phyloP scores from a whole-genome alignment of 441 rosid species.

The Dalechampia spathulata region DNA sequence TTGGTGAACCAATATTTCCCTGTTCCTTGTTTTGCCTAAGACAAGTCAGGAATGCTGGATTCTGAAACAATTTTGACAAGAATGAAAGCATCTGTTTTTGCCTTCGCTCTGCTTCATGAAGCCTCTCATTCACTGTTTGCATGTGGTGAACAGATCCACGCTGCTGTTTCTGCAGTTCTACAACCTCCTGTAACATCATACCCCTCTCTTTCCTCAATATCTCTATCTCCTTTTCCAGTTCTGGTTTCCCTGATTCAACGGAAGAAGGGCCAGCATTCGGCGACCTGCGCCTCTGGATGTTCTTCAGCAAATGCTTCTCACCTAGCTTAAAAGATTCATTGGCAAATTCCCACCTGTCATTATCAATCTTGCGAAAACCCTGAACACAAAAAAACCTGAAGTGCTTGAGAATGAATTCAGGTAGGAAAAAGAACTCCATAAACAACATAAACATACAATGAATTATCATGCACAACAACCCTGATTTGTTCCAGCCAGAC shows the following conservation, averaged over 20 bases:
- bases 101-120: slow-evolving; percentile 62
- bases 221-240: slow-evolving; percentile 50
- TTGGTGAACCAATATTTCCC: slow-evolving; percentile 34
- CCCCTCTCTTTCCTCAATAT: slow-evolving; percentile 58
- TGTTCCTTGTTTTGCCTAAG: slow-evolving; percentile 45
- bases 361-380: slow-evolving; percentile 87
- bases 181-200: slow-evolving; percentile 63
- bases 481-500: too few species aligned
- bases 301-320: slow-evolving; percentile 63
- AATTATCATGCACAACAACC: neutral
- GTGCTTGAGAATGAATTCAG: slow-evolving; percentile 26
- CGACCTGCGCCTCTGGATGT: slow-evolving; percentile 74
- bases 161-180: slow-evolving; percentile 68
- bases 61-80: slow-evolving; percentile 65
- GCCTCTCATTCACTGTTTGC: slow-evolving; percentile 48
- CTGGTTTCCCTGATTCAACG: slow-evolving; percentile 33
- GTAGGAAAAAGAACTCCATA: slow-evolving; percentile 3
- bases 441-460: slow-evolving; percentile 1
- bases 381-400: slow-evolving; percentile 38
- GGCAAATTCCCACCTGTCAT: slow-evolving; percentile 90
- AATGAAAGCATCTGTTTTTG: slow-evolving; percentile 83
- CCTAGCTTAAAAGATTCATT: slow-evolving; percentile 76
- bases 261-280: slow-evolving; percentile 43
- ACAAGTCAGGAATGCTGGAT: slow-evolving; percentile 50
- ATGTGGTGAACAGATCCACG: slow-evolving; percentile 41